These are phyloP conservation scores for Cladosporium velox DNA, from an alignment of 2,329 filamentous ascomycete genomes.

Conservation along the genomic window DNA sequence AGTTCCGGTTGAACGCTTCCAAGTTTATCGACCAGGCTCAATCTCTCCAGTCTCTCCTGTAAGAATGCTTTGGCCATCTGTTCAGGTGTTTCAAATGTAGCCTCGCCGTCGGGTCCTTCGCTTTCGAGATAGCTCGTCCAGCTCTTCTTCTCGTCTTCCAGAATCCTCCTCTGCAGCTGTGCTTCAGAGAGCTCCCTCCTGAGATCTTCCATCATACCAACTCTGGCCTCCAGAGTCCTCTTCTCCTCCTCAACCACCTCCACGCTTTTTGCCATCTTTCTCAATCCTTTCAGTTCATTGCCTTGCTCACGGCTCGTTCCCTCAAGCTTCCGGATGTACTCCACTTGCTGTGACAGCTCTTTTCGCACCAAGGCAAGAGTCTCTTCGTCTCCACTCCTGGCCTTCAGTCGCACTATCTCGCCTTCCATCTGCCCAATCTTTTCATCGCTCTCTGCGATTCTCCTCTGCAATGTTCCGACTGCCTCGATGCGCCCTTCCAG, in stretches of 20 bases:
- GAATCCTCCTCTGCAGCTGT: conserved; percentile 76
- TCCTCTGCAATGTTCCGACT: conserved; percentile 64
- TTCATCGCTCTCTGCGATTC: conserved; percentile 58
- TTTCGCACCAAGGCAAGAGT: conserved; percentile 81
- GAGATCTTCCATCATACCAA: conserved; percentile 73
- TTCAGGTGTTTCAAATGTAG: conserved; percentile 85
- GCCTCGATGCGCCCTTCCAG: conserved; percentile 57
- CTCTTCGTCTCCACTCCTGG: conserved; percentile 82
- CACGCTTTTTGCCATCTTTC: conserved; percentile 80
- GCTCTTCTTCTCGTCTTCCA: conserved; percentile 83
- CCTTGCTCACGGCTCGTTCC: conserved; percentile 76
- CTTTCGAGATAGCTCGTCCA: conserved; percentile 85
- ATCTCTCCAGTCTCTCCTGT: conserved; percentile 76
- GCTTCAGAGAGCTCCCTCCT: conserved; percentile 77
- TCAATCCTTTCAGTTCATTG: conserved; percentile 76
- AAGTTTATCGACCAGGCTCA: conserved; percentile 76
- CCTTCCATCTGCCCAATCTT: conserved; percentile 76
- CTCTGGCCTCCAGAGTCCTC: conserved; percentile 72
- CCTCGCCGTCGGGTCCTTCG: conserved; percentile 60
- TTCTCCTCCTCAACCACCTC: conserved; percentile 97
- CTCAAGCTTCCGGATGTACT: conserved; percentile 86
- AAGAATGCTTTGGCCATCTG: conserved; percentile 81
- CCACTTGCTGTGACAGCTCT: conserved; percentile 86
- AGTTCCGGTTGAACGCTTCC: conserved; percentile 79
- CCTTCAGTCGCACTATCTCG: conserved; percentile 80